A percentile compares a stretch with the other conserved stretches of the same genome.
These are phyloP conservation scores for Trichosporon ovoides DNA, from an alignment of 1,284 basidiomycete genomes.

Conservation along the genomic window DNA sequence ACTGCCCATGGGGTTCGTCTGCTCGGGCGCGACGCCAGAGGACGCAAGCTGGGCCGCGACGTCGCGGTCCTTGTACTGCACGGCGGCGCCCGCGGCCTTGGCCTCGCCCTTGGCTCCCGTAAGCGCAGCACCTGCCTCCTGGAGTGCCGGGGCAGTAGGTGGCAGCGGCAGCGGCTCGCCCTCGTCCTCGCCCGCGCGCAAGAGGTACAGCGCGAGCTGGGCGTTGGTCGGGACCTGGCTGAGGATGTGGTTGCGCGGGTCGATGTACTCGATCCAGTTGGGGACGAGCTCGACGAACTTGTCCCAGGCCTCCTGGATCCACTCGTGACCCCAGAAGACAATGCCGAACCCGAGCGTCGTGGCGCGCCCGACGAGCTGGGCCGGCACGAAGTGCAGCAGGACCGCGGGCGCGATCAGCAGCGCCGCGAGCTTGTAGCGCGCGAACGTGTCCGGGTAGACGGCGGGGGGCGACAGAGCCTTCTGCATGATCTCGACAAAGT, in stretches of 20 bases:
- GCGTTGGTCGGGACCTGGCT: slow-evolving; percentile 57
- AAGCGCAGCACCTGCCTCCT: slow-evolving; percentile 33
- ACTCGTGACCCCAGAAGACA: slow-evolving; percentile 56
- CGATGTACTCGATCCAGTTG: slow-evolving; percentile 49
- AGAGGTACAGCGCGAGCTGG: slow-evolving; percentile 55
- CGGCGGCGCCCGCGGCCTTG: slow-evolving; percentile 36
- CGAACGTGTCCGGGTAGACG: slow-evolving; percentile 45
- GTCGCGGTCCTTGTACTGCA: neutral
- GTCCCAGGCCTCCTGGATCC: slow-evolving; percentile 38
- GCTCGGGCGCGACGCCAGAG: too few species aligned
- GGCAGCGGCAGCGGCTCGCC: slow-evolving; percentile 44
- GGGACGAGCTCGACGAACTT: slow-evolving; percentile 52
- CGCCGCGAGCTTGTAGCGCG: slow-evolving; percentile 48
- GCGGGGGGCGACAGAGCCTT: slow-evolving; percentile 49
- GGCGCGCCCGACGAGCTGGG: slow-evolving; percentile 50
- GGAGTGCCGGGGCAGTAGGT: slow-evolving; percentile 43
- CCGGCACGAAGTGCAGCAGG: slow-evolving; percentile 49
- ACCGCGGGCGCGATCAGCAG: slow-evolving; percentile 47
- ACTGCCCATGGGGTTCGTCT: slow-evolving; percentile 7
- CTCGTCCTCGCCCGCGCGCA: slow-evolving; percentile 53
- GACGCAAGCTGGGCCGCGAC: too few species aligned
- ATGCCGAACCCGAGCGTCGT: slow-evolving; percentile 53
- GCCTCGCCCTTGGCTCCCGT: slow-evolving; percentile 32
- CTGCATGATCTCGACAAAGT: slow-evolving; percentile 45
- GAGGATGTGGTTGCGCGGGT: slow-evolving; percentile 50